These are phyloP conservation scores for Pleodorina starrii DNA, from an alignment of 139 green algal genomes.

Conservation along the genomic window DNA sequence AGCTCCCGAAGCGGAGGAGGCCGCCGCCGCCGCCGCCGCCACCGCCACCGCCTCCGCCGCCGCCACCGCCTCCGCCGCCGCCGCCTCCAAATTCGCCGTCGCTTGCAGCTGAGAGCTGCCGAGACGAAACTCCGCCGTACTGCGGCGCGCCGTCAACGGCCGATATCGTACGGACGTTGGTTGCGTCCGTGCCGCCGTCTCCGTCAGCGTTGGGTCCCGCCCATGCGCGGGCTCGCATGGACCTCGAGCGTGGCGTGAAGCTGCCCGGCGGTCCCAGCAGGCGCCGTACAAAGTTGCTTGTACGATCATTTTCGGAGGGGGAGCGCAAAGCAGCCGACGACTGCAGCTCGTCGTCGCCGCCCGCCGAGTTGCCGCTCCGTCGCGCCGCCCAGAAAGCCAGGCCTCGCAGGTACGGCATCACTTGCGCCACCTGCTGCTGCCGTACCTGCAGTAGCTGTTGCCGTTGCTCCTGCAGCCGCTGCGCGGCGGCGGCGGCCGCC, in stretches of 20 bases:
- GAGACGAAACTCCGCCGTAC: not conserved
- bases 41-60: not conserved
- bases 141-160: not conserved
- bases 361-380: not conserved
- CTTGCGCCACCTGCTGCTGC: too few species aligned
- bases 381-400: not conserved
- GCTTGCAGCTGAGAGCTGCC: too few species aligned
- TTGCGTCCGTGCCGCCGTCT: not conserved
- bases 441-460: not conserved
- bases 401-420: too few species aligned
- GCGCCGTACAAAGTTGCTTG: not conserved
- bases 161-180: not conserved
- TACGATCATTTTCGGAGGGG: not conserved
- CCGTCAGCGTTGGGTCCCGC: not conserved
- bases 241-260: not conserved
- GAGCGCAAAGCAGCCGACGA: not conserved
- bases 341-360: not conserved
- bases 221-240: not conserved
- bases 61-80: not conserved
- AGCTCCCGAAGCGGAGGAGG: not conserved
- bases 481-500: not conserved
- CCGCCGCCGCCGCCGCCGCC: not conserved
- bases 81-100: not conserved
- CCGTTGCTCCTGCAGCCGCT: slow-evolving; percentile 5
- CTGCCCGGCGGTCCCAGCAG: not conserved